Conservation (phyloP, 805 yeast species). For the Candida multigemmis region DNA sequence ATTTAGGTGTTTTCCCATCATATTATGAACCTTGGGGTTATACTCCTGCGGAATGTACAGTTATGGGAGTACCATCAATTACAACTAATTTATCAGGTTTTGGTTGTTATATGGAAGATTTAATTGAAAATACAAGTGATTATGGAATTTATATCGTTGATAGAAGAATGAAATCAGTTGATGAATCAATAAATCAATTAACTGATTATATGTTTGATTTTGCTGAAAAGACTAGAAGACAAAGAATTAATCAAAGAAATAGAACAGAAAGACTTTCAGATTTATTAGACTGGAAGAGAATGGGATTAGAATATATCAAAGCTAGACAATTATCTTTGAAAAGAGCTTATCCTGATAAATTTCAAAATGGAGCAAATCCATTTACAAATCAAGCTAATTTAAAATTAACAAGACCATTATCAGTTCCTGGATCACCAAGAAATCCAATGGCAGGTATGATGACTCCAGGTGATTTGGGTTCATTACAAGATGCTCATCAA, state of each 20-base stretch:
- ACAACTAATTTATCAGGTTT: constrained; percentile 95
- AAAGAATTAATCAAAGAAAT: constrained; percentile 94
- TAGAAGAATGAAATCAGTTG: constrained; percentile 84
- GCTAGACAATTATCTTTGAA: constrained; percentile 88
- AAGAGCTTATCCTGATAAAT: constrained; percentile 88
- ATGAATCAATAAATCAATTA: constrained; percentile 87
- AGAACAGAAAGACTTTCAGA: constrained; percentile 93
- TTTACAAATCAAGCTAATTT: constrained; percentile 35
- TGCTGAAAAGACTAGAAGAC: constrained; percentile 84
- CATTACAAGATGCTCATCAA: constrained; percentile 82
- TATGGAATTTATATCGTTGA: constrained; percentile 97
- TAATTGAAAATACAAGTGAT: constrained; percentile 88
- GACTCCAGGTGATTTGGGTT: constrained; percentile 99
- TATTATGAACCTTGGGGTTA: constrained; percentile 99
- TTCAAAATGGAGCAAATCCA: constrained; percentile 42
- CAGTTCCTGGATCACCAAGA: constrained; percentile 96
- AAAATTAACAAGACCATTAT: constrained; percentile 83
- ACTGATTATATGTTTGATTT: constrained; percentile 86
- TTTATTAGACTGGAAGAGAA: constrained; percentile 92
- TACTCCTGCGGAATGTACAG: constrained; percentile 98
- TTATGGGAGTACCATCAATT: constrained; percentile 97
- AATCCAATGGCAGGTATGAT: constrained; percentile 62
- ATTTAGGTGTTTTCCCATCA: constrained; percentile 95
- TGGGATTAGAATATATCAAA: constrained; percentile 94
- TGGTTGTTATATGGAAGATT: constrained; percentile 98